Evolutionary conservation across 768 basidiomycete species (phyloP), one percentile per base, ranked within the genome.

Genomic region (Rhizopogon roseolus): DNA sequence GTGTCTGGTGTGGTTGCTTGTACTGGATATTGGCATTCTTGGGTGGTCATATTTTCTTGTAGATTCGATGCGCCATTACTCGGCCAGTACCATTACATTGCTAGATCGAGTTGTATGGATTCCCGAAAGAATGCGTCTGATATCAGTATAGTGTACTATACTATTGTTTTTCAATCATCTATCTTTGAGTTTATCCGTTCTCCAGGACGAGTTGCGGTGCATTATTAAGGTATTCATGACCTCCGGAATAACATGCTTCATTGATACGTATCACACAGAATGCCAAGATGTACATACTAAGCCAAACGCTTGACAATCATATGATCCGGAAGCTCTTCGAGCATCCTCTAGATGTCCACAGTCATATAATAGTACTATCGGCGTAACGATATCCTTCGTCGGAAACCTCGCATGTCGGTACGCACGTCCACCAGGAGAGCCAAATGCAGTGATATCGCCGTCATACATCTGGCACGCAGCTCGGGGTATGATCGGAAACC

Each of bases 401-500:
- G 90, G 91, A 71, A 93, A 93, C 27, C 85, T 80, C 11, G 79
- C 81, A 4, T 87, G 88, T 1, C 82, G 76, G 61, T 88, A 89
- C 1, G 81, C 65, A 28, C 69, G 67, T 7, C 60, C 64, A 34
- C 32, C 68, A 52, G 19, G 58, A 13, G 61, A 49, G 38, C 65
- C 56, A 42, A 62, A 57, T 3, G 63, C 60, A 5, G 72, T 67
- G 49, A 78, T 63, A 50, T 81, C 88, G 67, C 93, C 90, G 66
- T 92, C 90, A 69, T 89, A 93, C 90, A 90, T 91, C 66, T 86
- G 82, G 70, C 90, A 90, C 14, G 81, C 76, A 16, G 76, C 80
- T 63, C 83, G 85, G 57, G 88, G 85, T 90, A 92, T 91, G 66
- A 92, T 90, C 67, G 90, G 87, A 76, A 93, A 93, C 91, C 90